A percentile compares a stretch with the other conserved stretches of the same genome.
Conservation (phyloP, 305 asterid species). For the Fraxinus nigra region DNA sequence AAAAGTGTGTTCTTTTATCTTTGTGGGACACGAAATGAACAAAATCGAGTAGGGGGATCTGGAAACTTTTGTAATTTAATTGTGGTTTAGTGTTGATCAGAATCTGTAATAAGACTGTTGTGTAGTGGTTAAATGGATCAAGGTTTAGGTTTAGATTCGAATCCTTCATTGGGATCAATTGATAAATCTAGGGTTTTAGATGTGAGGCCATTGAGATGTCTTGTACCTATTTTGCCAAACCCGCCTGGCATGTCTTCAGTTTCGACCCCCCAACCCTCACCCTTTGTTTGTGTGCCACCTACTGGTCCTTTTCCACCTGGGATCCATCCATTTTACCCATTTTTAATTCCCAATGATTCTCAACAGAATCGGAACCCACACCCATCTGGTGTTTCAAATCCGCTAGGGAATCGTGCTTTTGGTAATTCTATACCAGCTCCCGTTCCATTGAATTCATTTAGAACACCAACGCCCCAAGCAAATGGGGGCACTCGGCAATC, state of each 20-base stretch:
- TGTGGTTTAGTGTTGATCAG: conserved; percentile 6
- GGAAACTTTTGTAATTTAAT: conserved; percentile 8
- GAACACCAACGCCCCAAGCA: conserved; percentile 49
- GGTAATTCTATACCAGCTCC: conserved; percentile 56
- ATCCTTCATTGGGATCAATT: conserved; percentile 36
- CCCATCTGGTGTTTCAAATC: conserved; percentile 27
- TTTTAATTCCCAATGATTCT: conserved; percentile 36
- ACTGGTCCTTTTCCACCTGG: conserved; percentile 87
- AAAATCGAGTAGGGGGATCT: neutral
- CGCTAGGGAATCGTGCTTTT: conserved; percentile 32
- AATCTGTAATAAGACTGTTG: conserved; percentile 9
- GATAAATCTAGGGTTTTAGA: conserved; percentile 74
- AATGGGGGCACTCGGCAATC: conserved; percentile 49
- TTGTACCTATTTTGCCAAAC: conserved; percentile 74
- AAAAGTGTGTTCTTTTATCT: neutral
- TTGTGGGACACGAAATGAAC: neutral
- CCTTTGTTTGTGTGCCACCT: conserved; percentile 88
- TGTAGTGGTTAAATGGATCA: conserved; percentile 56
- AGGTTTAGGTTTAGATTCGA: conserved; percentile 48
- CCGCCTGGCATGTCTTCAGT: conserved; percentile 52
- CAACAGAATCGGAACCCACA: conserved; percentile 26
- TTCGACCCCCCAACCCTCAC: conserved; percentile 60
- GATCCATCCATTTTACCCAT: conserved; percentile 73
- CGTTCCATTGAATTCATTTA: conserved; percentile 64
- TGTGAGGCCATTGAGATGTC: conserved; percentile 72